These are phyloP conservation scores for Yamadazyma triangularis DNA, from an alignment of 1,139 yeast species.

Conservation along the genomic window DNA sequence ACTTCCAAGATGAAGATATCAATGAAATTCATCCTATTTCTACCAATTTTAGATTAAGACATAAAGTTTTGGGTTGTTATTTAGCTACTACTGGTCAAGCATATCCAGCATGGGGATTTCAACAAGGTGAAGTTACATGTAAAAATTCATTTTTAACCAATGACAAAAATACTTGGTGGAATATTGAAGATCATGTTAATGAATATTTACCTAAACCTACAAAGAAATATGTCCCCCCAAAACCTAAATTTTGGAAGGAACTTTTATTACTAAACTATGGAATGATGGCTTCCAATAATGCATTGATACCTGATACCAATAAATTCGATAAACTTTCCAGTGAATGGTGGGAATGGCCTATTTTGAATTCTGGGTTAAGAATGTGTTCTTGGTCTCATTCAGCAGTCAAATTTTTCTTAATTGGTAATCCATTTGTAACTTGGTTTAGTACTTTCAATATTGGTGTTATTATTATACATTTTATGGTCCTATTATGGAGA, in stretches of 20 bases:
- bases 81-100: slow-evolving; percentile 68
- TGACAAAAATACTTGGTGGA: slow-evolving; percentile 80
- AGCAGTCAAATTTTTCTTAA: slow-evolving; percentile 51
- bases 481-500: slow-evolving; percentile 15
- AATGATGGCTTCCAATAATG: slow-evolving; percentile 72
- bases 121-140: slow-evolving; percentile 77
- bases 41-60: slow-evolving; percentile 62
- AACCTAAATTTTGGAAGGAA: slow-evolving; percentile 66
- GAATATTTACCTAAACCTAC: slow-evolving; percentile 34
- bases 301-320: slow-evolving; percentile 64
- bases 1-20: slow-evolving; percentile 37
- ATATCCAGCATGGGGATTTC: slow-evolving; percentile 79
- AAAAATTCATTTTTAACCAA: slow-evolving; percentile 43
- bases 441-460: slow-evolving; percentile 48
- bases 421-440: slow-evolving; percentile 65
- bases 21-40: slow-evolving; percentile 60
- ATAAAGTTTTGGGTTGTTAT: slow-evolving; percentile 64
- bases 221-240: slow-evolving; percentile 52
- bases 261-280: slow-evolving; percentile 66
- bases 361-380: slow-evolving; percentile 56
- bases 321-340: slow-evolving; percentile 63
- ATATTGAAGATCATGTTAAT: slow-evolving; percentile 64
- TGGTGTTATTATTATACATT: slow-evolving; percentile 16
- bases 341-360: slow-evolving; percentile 83
- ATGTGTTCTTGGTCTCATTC: slow-evolving; percentile 62